Evolutionary conservation across 306 rosid species (phyloP), one percentile per base, ranked within the genome.

Genomic region (Gynostemma pentaphyllum): DNA sequence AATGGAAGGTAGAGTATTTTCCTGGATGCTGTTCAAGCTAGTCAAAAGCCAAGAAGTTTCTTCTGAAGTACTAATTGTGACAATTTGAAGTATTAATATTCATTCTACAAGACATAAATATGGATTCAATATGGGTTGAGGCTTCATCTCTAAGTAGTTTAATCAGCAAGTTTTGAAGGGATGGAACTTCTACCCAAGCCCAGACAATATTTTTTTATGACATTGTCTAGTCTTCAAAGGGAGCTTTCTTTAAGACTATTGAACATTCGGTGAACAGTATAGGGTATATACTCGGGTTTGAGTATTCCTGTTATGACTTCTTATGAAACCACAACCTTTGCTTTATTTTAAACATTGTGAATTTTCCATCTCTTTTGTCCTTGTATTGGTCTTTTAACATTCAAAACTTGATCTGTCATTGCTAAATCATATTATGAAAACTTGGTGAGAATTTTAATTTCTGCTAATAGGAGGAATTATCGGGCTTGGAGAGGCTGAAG

Each of bases 401-500:
- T 7, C 22, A 8, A 2, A 50, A 50, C 4, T 9, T 47, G 40
- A 41, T 42, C 23, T 50, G 62, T 73, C 23, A 80, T 66, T 15
- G 22, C 18, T 49, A 57, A 73, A 68, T 12, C 10, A 12, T 42
- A n/a, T 42, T 18, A 16, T 56, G 24, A 34, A 8, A 37, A 59
- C 47, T 59, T 59, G 24, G 45, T 34, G 47, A 37, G 12, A 37
- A 5, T 39, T 27, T 59, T 19, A 37, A 37, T 45, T 61, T 46
- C 59, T 74, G 30, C 68, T 48, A 22, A 68, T 77, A 92, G 98
- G 98, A 48, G 98, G 98, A 79, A 92, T 92, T 76, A 88, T 92
- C 37, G 98, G 98, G 54, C 96, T 92, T 0, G 96, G 96, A 68
- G 98, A 92, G 75, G 94, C 96, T 19, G 98, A 84, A 69, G 98